These are phyloP conservation scores for Populus davidiana DNA, from an alignment of 345 rosid species.

Conservation along the genomic window DNA sequence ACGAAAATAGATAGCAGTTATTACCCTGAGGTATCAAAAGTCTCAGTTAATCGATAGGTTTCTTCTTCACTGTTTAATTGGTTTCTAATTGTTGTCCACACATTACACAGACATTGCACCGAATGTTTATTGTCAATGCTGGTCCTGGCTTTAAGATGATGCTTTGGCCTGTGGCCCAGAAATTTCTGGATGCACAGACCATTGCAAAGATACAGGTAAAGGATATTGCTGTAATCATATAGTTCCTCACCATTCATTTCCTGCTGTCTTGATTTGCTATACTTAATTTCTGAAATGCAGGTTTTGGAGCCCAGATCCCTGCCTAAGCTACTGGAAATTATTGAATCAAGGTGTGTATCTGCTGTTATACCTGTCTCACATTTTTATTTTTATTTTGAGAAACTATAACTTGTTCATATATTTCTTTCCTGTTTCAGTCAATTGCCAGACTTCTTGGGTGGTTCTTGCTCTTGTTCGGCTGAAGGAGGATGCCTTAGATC, in stretches of 20 bases:
- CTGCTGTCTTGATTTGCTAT: conserved; percentile 2
- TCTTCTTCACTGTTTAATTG: conserved; percentile 7
- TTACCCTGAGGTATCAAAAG: conserved; percentile 82
- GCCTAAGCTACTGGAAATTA: conserved; percentile 65
- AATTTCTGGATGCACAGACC: conserved; percentile 83
- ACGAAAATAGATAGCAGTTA: conserved; percentile 73
- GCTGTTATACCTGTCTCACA: conserved; percentile 3
- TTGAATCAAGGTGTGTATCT: conserved; percentile 67
- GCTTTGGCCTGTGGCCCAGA: conserved; percentile 99
- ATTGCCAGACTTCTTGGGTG: conserved; percentile 93
- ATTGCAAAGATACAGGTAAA: conserved; percentile 78
- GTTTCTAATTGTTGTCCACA: conserved; percentile 14
- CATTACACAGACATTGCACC: conserved; percentile 69
- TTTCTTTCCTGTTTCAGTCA: conserved; percentile 51
- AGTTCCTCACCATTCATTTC: conserved; percentile 16
- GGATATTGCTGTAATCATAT: conserved; percentile 17
- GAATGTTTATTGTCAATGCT: conserved; percentile 90
- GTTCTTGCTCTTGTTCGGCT: conserved; percentile 73
- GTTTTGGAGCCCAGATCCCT: conserved; percentile 81
- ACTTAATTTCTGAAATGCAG: conserved; percentile 39
- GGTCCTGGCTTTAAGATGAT: conserved; percentile 91
- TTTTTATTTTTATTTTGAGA: background rate
- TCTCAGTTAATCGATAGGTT: conserved; percentile 1
- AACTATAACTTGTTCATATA: background rate
- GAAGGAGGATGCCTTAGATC: conserved; percentile 94